Evolutionary conservation across 129 eudicot genomes (phyloP), one percentile per base, ranked within the genome.

Genomic region (Artemisia argyi): DNA sequence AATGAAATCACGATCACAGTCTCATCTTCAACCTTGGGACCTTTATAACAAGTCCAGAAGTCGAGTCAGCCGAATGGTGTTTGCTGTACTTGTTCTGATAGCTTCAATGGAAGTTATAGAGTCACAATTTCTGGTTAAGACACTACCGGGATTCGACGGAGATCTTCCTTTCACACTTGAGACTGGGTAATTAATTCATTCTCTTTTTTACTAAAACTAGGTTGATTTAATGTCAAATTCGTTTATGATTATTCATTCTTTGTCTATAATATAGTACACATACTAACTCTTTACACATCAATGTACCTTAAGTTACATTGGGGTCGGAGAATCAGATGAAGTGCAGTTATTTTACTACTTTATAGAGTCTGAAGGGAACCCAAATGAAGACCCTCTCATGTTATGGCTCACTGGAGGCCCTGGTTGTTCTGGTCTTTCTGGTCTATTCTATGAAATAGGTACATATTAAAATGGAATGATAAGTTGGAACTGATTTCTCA

Each of bases 81-180:
- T 74, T 11, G 28, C 7, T 56, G 19, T 47, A n/a, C 35, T 24
- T 71, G 16, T 78, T 78, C 6, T 78, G 39, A 2, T 57, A 2
- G 18, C 49, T 28, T 61, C 66, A 2, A 47, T 17, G 35, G 39
- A 65, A 6, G 61, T 60, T 65, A 68, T 48, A 65, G 61, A 55
- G 56, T 81, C 85, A 15, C 76, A 42, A 13, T 77, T 72, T 15
- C 47, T 66, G 22, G 71, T 82, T 39, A 68, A 48, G 60, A 67
- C 67, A 7, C 57, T 82, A 2, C 82, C 79, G 0, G 85, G 85
- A 9, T 82, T 57, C 2, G 61, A 0, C 16, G 85, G 85, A 0
- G 72, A 67, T 32, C 75, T 82, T 51, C 82, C 85, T 52, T 82
- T 82, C 65, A 77, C 63, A 73, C 82, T 77, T 22, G 85, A 82